Evolutionary conservation across 192 early-diverging fungal genomes (phyloP).

Genomic region (Paraglomus brasilianum): DNA sequence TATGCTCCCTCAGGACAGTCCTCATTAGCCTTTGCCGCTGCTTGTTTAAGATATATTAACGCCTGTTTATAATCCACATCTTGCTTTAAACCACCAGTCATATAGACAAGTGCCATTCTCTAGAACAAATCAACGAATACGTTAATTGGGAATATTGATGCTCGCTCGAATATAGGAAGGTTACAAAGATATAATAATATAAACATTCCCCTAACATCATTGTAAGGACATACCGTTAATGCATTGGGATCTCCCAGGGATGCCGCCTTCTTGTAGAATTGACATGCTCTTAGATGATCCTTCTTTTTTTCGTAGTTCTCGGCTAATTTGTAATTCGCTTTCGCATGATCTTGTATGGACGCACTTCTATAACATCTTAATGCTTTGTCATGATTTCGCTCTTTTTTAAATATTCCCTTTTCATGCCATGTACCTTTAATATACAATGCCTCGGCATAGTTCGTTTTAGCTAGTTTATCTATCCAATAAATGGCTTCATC

Average conservation of each 20-base stretch:
- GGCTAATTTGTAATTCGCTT: constrained; percentile 67
- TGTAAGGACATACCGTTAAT: constrained; percentile 59
- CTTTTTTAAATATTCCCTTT: constrained; percentile 55
- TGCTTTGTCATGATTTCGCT: constrained; percentile 65
- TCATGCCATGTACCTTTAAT: constrained; percentile 75
- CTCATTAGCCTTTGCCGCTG: constrained; percentile 67
- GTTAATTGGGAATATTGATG: neutral
- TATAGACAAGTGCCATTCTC: constrained; percentile 75
- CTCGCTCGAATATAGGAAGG: constrained; percentile 9
- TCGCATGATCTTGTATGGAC: constrained; percentile 61
- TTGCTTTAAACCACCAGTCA: constrained; percentile 72
- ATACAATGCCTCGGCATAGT: constrained; percentile 71
- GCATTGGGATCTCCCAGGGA: constrained; percentile 61
- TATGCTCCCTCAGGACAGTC: constrained; percentile 74
- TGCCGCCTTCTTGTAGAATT: constrained; percentile 70
- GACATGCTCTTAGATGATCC: constrained; percentile 59
- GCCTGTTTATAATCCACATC: constrained; percentile 71
- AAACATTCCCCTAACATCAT: neutral
- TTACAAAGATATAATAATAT: neutral
- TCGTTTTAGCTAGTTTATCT: constrained; percentile 64
- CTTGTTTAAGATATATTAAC: constrained; percentile 78
- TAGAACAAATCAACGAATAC: constrained; percentile 31
- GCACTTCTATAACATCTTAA: constrained; percentile 60
- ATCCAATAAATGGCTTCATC: constrained; percentile 74
- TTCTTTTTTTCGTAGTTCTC: constrained; percentile 62